phyloP scores from a whole-genome alignment of 2,329 filamentous ascomycete species.

The Calonectria henricotiae region DNA sequence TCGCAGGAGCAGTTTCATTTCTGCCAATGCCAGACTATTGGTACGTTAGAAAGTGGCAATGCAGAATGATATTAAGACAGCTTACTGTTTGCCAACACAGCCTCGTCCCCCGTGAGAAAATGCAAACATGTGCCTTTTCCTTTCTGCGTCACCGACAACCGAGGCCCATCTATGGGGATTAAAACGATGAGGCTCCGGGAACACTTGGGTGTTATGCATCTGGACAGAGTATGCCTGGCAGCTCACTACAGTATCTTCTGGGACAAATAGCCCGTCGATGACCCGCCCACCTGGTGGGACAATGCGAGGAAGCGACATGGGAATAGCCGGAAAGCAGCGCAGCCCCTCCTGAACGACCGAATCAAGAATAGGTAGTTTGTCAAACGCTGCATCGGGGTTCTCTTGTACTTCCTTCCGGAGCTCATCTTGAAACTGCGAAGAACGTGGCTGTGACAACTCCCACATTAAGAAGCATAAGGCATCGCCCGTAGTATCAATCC shows the following conservation, averaged over 20 bases:
- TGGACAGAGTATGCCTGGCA: constrained; percentile 75
- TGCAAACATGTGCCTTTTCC: constrained; percentile 74
- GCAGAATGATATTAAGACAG: constrained; percentile 39
- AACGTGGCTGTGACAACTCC: constrained; percentile 75
- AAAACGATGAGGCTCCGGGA: constrained; percentile 83
- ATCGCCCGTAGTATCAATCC: constrained; percentile 80
- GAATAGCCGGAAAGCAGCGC: constrained; percentile 74
- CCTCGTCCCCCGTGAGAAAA: constrained; percentile 77
- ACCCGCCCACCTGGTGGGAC: constrained; percentile 68
- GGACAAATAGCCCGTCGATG: constrained; percentile 70
- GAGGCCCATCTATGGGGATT: constrained; percentile 87
- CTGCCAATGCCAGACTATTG: constrained; percentile 28
- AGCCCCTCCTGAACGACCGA: constrained; percentile 75
- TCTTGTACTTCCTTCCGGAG: constrained; percentile 69
- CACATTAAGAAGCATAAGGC: constrained; percentile 79
- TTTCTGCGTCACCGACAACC: constrained; percentile 79
- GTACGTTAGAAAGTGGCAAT: not conserved
- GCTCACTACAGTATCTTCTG: constrained; percentile 70
- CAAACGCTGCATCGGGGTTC: constrained; percentile 60
- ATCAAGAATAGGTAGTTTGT: constrained; percentile 73
- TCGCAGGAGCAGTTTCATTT: constrained; percentile 37
- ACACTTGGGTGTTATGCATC: constrained; percentile 75
- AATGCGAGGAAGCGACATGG: constrained; percentile 75
- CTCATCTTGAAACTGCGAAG: constrained; percentile 64
- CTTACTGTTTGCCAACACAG: constrained; percentile 78